These are phyloP conservation scores for Polygonum aviculare DNA, from an alignment of 148 eudicot genomes.

Conservation along the genomic window DNA sequence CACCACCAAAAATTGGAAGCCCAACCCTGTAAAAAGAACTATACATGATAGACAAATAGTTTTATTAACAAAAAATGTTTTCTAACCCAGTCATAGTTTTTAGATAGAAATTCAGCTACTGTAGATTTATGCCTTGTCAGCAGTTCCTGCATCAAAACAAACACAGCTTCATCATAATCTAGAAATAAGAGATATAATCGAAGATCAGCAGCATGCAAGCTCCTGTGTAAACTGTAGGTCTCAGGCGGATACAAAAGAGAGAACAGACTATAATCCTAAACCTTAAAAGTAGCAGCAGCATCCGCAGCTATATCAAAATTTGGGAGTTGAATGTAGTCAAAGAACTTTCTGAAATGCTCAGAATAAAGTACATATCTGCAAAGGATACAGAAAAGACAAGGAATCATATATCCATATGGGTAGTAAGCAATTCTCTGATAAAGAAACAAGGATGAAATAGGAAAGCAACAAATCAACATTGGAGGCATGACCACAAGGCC, in stretches of 20 bases:
- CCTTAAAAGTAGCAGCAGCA: slow-evolving; percentile 98
- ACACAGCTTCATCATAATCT: neutral
- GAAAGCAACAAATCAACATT: neutral
- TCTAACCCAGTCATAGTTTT: slow-evolving; percentile 88
- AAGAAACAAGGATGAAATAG: neutral
- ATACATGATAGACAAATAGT: neutral
- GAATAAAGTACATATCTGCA: slow-evolving; percentile 85
- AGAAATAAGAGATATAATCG: neutral
- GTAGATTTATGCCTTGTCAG: slow-evolving; percentile 97
- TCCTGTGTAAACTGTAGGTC: neutral
- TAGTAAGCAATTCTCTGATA: neutral
- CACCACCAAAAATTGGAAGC: neutral
- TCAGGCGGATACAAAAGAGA: neutral
- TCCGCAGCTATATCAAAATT: slow-evolving; percentile 97
- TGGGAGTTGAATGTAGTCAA: slow-evolving; percentile 81
- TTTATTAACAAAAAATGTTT: neutral
- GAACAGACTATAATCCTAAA: slow-evolving; percentile 18
- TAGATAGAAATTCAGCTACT: slow-evolving; percentile 85
- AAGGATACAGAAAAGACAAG: neutral
- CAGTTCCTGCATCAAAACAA: slow-evolving; percentile 62
- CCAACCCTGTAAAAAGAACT: neutral
- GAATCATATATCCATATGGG: neutral
- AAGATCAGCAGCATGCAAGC: slow-evolving; percentile 1
- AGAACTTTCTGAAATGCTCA: slow-evolving; percentile 84
- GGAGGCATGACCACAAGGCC: neutral